A percentile compares a stretch with the other conserved stretches of the same genome.
phyloP scores from a whole-genome alignment of 2,329 filamentous ascomycete genomes.

The Camillea tinctor region DNA sequence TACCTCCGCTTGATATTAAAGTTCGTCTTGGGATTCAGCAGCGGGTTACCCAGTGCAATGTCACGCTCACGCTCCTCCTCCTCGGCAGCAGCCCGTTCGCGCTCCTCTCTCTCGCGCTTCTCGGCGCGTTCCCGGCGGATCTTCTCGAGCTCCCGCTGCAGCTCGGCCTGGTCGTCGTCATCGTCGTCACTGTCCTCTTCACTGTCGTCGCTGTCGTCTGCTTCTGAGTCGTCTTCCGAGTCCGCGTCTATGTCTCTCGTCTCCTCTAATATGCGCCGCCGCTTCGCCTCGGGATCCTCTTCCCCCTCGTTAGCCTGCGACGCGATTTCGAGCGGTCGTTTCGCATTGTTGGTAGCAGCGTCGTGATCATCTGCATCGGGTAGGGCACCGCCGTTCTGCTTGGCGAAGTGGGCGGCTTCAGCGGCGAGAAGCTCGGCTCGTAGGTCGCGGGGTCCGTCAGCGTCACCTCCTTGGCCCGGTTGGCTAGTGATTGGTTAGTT shows the following conservation, averaged over 20 bases:
- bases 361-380: constrained; percentile 42
- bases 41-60: constrained; percentile 87
- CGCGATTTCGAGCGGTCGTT: constrained; percentile 62
- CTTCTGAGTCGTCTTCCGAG: constrained; percentile 59
- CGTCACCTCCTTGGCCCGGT: constrained; percentile 84
- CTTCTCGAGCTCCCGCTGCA: constrained; percentile 91
- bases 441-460: constrained; percentile 74
- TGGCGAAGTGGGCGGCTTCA: constrained; percentile 83
- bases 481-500: constrained; percentile 47
- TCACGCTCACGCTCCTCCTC: constrained; percentile 81
- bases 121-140: constrained; percentile 85
- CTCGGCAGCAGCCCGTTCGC: constrained; percentile 75
- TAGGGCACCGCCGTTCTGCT: constrained; percentile 66
- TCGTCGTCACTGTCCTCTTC: constrained; percentile 62
- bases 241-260: constrained; percentile 82
- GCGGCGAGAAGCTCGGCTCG: constrained; percentile 86
- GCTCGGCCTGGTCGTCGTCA: constrained; percentile 81
- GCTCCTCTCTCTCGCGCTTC: constrained; percentile 79
- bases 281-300: constrained; percentile 76
- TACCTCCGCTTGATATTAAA: constrained; percentile 80
- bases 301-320: constrained; percentile 44
- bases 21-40: constrained; percentile 77
- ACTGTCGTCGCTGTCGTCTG: constrained; percentile 47
- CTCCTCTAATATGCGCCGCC: constrained; percentile 83
- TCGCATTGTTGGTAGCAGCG: constrained; percentile 48